Percentiles rank a stretch among this genome's conserved stretches.
These are phyloP conservation scores for Trichomonas tenax DNA, from an alignment of 208 protist genomes.

Conservation along the genomic window DNA sequence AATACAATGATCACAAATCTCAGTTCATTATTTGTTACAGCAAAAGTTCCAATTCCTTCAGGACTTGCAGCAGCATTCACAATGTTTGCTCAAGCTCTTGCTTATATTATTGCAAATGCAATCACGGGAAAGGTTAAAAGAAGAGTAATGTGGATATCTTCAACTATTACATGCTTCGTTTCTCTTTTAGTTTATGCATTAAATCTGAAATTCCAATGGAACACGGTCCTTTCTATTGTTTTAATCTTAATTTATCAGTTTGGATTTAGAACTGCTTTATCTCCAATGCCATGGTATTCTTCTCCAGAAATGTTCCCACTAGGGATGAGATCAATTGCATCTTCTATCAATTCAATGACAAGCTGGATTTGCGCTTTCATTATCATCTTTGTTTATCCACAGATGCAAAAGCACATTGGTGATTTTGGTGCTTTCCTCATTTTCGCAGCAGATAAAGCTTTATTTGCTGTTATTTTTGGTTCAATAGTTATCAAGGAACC, in stretches of 20 bases:
- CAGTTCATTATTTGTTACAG: neutral
- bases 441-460: neutral
- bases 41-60: neutral
- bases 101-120: neutral
- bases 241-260: neutral
- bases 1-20: conserved; percentile 24
- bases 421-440: neutral
- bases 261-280: neutral
- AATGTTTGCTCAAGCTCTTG: conserved; percentile 7
- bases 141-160: neutral
- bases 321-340: neutral
- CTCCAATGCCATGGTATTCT: neutral
- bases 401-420: neutral
- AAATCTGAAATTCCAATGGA: neutral
- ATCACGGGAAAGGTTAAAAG: neutral
- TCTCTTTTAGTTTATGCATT: neutral
- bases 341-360: neutral
- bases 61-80: neutral
- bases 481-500: neutral
- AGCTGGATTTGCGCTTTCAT: conserved; percentile 23
- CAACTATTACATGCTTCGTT: neutral
- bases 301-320: neutral
- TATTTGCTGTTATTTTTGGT: neutral
- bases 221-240: neutral
- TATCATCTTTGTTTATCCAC: neutral